These are phyloP conservation scores for Phytophthora aleatoria DNA, from an alignment of 352 stramenopile species.

Conservation along the genomic window DNA sequence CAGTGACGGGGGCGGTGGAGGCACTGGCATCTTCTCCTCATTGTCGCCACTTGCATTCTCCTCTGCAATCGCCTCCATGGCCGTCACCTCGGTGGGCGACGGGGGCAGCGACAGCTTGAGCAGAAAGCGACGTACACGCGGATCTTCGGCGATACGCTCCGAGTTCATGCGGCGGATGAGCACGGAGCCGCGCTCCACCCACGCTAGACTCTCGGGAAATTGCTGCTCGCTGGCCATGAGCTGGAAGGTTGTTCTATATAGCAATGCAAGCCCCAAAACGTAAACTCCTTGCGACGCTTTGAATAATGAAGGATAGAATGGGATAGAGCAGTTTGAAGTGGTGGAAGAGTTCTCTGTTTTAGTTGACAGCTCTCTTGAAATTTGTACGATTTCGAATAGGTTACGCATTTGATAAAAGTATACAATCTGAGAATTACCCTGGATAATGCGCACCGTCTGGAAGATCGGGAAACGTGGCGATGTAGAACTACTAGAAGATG, in stretches of 20 bases:
- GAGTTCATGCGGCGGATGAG: constrained; percentile 90
- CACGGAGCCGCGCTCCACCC: constrained; percentile 82
- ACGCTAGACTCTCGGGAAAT: constrained; percentile 61
- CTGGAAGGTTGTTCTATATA: neutral
- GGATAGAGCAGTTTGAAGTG: constrained; percentile 20
- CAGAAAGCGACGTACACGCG: constrained; percentile 69
- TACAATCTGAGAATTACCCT: constrained; percentile 2
- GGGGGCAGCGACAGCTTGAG: constrained; percentile 40
- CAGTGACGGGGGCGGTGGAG: constrained; percentile 24
- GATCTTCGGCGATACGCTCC: constrained; percentile 85
- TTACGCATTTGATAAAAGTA: neutral
- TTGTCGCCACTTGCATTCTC: constrained; percentile 14
- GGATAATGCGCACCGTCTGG: constrained; percentile 10
- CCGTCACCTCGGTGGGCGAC: constrained; percentile 25
- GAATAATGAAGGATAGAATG: constrained; percentile 7
- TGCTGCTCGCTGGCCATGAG: constrained; percentile 16
- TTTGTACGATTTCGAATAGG: constrained; percentile 6
- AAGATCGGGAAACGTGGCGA: constrained; percentile 8
- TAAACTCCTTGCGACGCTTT: constrained; percentile 5
- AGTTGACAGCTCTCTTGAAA: neutral
- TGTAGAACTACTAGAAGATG: neutral
- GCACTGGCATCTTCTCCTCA: constrained; percentile 40
- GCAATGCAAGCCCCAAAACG: neutral
- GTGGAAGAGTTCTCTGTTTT: neutral
- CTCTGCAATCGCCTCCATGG: constrained; percentile 40